A percentile compares a stretch with the other conserved stretches of the same genome.
Evolutionary conservation across 2,329 filamentous ascomycete genomes (phyloP).

Genomic region (Aureobasidium sp.): DNA sequence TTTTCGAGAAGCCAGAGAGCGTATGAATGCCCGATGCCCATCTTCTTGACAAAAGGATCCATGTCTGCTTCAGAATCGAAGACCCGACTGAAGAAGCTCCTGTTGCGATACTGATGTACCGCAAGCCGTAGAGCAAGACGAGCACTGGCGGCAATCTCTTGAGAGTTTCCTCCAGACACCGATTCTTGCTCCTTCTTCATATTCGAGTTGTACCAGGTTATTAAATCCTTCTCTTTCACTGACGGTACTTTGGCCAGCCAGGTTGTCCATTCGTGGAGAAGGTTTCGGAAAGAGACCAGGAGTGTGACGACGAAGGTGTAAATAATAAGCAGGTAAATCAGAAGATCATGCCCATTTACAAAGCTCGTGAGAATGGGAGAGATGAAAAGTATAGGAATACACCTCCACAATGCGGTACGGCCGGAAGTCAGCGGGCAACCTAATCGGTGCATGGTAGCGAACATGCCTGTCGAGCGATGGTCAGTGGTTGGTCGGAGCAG

Average conservation of each 20-base stretch:
- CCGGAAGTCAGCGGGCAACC: slow-evolving; percentile 36
- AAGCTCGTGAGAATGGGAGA: slow-evolving; percentile 52
- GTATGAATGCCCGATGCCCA: slow-evolving; percentile 46
- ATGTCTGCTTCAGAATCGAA: slow-evolving; percentile 30
- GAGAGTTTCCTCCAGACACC: slow-evolving; percentile 33
- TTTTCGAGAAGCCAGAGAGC: slow-evolving; percentile 47
- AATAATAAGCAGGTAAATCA: slow-evolving; percentile 50
- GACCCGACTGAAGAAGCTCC: slow-evolving; percentile 23
- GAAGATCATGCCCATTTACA: slow-evolving; percentile 45
- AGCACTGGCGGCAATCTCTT: slow-evolving; percentile 42
- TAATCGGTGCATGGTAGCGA: slow-evolving; percentile 19
- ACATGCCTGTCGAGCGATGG: not conserved
- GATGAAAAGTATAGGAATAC: slow-evolving; percentile 50
- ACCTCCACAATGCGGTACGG: slow-evolving; percentile 48
- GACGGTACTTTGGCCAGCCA: slow-evolving; percentile 49
- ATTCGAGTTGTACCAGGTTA: slow-evolving; percentile 42
- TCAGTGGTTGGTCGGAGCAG: not conserved
- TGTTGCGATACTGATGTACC: slow-evolving; percentile 42
- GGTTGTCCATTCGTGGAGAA: slow-evolving; percentile 52
- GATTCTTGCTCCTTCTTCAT: slow-evolving; percentile 21
- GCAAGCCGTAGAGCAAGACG: slow-evolving; percentile 40
- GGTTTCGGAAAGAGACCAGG: slow-evolving; percentile 46
- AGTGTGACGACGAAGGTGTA: slow-evolving; percentile 48
- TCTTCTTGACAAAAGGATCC: slow-evolving; percentile 43
- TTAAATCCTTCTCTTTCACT: slow-evolving; percentile 44